Percentiles rank a stretch among this genome's conserved stretches.
phyloP scores from a whole-genome alignment of 805 yeast genomes.

The Lachancea lanzarotensis region DNA sequence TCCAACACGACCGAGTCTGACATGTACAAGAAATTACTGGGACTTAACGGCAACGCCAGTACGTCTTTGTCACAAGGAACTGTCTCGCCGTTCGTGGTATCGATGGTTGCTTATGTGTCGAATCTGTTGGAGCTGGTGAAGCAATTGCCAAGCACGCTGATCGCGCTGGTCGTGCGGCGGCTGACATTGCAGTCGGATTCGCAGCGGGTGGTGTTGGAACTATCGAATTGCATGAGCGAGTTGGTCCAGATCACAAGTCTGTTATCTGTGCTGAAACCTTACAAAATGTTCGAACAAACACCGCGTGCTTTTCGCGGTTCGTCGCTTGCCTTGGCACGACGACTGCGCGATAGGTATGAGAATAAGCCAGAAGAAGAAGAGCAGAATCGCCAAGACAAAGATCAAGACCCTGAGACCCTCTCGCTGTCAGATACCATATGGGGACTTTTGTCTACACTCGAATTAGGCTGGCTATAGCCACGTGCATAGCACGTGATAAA shows the following conservation, averaged over 20 bases:
- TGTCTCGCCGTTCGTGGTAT: constrained; percentile 27
- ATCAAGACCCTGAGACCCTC: no score
- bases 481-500: no score
- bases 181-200: constrained; percentile 11
- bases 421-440: constrained; percentile 24
- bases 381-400: no score
- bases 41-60: constrained; percentile 17
- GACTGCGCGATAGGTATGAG: not conserved
- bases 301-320: constrained; percentile 1
- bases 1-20: constrained; percentile 12
- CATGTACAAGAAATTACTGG: constrained; percentile 27
- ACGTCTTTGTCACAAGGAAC: constrained; percentile 19
- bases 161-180: constrained; percentile 23
- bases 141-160: constrained; percentile 28
- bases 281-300: constrained; percentile 22
- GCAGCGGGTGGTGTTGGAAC: constrained; percentile 25
- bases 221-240: constrained; percentile 31
- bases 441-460: constrained; percentile 28
- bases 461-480: constrained; percentile 26
- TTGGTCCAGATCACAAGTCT: constrained; percentile 29
- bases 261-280: constrained; percentile 26
- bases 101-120: constrained; percentile 23
- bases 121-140: constrained; percentile 26
- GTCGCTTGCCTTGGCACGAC: not conserved
- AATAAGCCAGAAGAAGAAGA: no score